Percentiles rank a stretch among this genome's conserved stretches.
These are phyloP conservation scores for Fusarium pseudocircinatum DNA, from an alignment of 2,329 filamentous ascomycete genomes.

Conservation along the genomic window DNA sequence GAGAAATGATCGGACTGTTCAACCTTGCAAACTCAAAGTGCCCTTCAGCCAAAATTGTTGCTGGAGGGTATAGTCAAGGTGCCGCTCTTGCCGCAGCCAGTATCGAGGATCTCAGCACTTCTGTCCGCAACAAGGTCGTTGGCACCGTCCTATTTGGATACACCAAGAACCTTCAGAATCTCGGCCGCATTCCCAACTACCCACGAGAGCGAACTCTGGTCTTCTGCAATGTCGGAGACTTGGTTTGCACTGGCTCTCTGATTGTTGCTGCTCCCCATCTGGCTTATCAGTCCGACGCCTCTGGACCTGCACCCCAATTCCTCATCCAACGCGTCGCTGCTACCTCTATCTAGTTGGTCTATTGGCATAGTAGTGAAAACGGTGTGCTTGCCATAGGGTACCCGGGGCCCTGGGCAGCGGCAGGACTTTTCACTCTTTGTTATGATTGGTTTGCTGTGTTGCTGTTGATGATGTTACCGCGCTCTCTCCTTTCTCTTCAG, in stretches of 20 bases:
- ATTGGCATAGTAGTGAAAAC: neutral
- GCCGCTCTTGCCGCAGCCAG: slow-evolving; percentile 55
- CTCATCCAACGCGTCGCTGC: slow-evolving; percentile 20
- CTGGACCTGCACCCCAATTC: slow-evolving; percentile 22
- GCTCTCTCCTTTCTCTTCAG: fast-evolving
- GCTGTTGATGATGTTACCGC: neutral
- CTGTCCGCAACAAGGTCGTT: slow-evolving; percentile 48
- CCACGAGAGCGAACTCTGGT: slow-evolving; percentile 47
- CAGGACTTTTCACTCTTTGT: neutral
- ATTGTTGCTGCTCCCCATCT: slow-evolving; percentile 34
- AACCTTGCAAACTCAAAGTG: slow-evolving; percentile 54
- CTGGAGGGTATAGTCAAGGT: slow-evolving; percentile 55
- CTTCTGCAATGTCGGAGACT: slow-evolving; percentile 50
- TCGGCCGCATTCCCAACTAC: slow-evolving; percentile 52
- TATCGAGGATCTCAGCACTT: slow-evolving; percentile 47
- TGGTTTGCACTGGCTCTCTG: slow-evolving; percentile 51
- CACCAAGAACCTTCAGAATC: slow-evolving; percentile 55
- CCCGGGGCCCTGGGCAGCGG: neutral
- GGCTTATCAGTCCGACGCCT: slow-evolving; percentile 20
- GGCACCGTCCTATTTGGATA: slow-evolving; percentile 53
- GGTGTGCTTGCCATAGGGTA: neutral
- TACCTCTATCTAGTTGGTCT: neutral
- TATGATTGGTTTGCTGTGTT: neutral
- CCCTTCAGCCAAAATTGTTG: slow-evolving; percentile 54
- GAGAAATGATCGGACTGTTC: slow-evolving; percentile 54